Conservation (phyloP, 305 asterid genomes). For the Fraxinus latifolia region DNA sequence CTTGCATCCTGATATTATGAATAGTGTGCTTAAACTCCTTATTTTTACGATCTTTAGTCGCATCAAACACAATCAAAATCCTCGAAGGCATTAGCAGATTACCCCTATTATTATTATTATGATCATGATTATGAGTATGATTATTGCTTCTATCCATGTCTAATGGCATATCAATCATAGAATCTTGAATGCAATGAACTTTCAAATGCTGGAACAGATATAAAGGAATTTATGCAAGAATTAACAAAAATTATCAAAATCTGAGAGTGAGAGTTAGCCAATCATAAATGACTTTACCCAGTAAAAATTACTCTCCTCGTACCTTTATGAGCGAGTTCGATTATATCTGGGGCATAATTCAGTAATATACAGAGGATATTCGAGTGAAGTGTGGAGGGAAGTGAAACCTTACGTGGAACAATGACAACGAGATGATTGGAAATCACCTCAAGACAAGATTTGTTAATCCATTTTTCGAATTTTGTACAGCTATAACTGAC, state of each 20-base stretch:
- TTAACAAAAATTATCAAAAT: neutral
- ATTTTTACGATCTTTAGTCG: constrained; percentile 48
- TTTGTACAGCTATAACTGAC: neutral
- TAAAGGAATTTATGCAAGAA: neutral
- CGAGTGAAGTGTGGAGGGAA: neutral
- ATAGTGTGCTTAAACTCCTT: constrained; percentile 45
- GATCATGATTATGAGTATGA: neutral
- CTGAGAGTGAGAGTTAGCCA: constrained; percentile 19
- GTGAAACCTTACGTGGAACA: neutral
- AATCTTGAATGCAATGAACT: neutral
- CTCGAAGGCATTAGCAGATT: constrained; percentile 36
- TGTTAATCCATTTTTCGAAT: constrained; percentile 3
- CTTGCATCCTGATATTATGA: constrained; percentile 40
- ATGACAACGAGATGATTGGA: constrained; percentile 19
- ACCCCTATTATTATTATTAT: neutral
- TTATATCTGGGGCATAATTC: constrained; percentile 23
- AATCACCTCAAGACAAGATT: neutral
- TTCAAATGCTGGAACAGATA: constrained; percentile 8
- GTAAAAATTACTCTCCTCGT: neutral
- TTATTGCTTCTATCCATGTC: constrained; percentile 24
- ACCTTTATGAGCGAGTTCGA: constrained; percentile 6
- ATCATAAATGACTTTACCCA: neutral
- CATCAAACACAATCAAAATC: constrained; percentile 59
- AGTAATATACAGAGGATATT: constrained; percentile 26
- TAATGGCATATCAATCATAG: constrained; percentile 6